A percentile compares a stretch with the other conserved stretches of the same genome.
Conservation (phyloP, 208 protist species). For the Phytomonas francai region DNA sequence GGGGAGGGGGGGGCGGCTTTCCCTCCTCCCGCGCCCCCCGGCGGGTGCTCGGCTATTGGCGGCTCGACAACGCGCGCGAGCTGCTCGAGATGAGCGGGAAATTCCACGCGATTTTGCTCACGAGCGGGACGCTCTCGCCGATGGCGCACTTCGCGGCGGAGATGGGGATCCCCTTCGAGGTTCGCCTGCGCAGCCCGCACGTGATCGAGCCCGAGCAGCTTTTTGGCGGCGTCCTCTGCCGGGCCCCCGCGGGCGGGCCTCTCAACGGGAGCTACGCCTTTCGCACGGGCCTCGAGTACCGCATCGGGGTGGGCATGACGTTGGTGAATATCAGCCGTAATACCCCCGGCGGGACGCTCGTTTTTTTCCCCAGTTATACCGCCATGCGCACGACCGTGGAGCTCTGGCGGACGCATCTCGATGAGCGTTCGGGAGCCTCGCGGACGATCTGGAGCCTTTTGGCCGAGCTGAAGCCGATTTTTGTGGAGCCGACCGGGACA, state of each 20-base stretch:
- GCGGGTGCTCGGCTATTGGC: constrained; percentile 88
- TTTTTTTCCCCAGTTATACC: constrained; percentile 96
- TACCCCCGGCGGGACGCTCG: constrained; percentile 92
- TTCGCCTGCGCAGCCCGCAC: constrained; percentile 84
- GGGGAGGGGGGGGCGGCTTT: no score
- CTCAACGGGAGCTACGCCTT: constrained; percentile 84
- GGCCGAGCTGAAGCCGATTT: constrained; percentile 71
- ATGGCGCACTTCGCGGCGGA: constrained; percentile 91
- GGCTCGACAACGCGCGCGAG: constrained; percentile 74
- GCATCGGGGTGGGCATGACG: constrained; percentile 65
- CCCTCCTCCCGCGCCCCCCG: neutral
- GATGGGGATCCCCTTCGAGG: constrained; percentile 77
- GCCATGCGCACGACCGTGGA: constrained; percentile 63
- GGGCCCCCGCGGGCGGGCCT: constrained; percentile 54
- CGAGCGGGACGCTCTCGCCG: constrained; percentile 95
- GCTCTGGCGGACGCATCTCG: constrained; percentile 47
- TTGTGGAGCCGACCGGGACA: constrained; percentile 71
- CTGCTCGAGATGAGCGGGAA: constrained; percentile 52
- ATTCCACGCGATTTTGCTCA: constrained; percentile 84
- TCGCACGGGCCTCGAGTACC: constrained; percentile 70
- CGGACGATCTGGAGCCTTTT: constrained; percentile 78
- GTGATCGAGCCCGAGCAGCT: constrained; percentile 85
- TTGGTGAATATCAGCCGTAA: constrained; percentile 84
- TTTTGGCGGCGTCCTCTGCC: constrained; percentile 46
- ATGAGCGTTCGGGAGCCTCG: neutral